Evolutionary conservation across 2,329 filamentous ascomycete species (phyloP).

Genomic region (Penicillium olsonii): DNA sequence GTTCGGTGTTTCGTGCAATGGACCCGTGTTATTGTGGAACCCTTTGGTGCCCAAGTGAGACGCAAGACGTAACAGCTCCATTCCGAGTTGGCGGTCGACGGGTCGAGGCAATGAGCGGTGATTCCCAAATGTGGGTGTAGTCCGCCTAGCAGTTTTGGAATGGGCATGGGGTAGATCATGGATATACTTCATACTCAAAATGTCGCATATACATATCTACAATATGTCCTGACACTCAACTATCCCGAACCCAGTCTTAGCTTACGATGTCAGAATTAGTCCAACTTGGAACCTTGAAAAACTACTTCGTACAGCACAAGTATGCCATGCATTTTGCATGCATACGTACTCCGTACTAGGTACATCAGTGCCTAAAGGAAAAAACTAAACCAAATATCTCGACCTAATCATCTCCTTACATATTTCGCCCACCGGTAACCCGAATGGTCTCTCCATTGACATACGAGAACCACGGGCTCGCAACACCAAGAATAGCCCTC

Average conservation of each 20-base stretch:
- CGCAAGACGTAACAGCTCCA: slow-evolving; percentile 10
- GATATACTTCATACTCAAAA: too few relatives aligned
- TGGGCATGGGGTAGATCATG: too few relatives aligned
- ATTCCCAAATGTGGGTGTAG: too few relatives aligned
- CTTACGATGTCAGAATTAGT: too few relatives aligned
- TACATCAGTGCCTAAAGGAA: not conserved
- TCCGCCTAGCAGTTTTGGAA: too few relatives aligned
- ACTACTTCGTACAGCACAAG: too few relatives aligned
- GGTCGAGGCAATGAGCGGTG: not conserved
- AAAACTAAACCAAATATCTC: not conserved
- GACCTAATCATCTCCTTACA: slow-evolving; percentile 40
- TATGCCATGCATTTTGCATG: too few relatives aligned
- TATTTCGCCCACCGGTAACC: slow-evolving; percentile 74
- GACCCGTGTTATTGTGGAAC: slow-evolving; percentile 10
- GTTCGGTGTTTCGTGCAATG: slow-evolving; percentile 4
- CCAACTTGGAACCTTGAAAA: too few relatives aligned
- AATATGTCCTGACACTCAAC: too few relatives aligned
- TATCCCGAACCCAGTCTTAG: too few relatives aligned
- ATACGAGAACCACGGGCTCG: slow-evolving; percentile 80
- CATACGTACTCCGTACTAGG: too few relatives aligned
- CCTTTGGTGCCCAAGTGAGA: slow-evolving; percentile 20
- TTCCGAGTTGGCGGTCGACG: slow-evolving; percentile 10
- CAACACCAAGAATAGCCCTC: slow-evolving; percentile 72
- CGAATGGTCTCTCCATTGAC: slow-evolving; percentile 84
- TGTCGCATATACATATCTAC: too few relatives aligned